Base-by-base conservation (phyloP, 2,329 filamentous ascomycete species). In the Fusarium avenaceum region DNA sequence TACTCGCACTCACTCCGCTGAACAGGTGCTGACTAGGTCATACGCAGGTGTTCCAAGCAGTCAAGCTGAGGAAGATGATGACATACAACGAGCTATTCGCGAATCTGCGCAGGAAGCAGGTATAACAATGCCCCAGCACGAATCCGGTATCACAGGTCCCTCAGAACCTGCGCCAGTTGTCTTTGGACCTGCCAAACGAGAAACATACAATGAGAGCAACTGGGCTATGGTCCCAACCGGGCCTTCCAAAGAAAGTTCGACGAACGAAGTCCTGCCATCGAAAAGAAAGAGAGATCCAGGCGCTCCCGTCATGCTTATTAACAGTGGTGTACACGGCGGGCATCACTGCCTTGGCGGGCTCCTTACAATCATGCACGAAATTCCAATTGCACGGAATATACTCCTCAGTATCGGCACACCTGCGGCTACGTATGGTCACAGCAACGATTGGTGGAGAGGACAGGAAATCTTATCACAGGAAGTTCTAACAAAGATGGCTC, bases 401-500 rank as follows among this genome's bases (percentile, higher is more conserved):
- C 77, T 90, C 14, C 79, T 90, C 4, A 74, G 78, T 24, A 78
- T 76, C 11, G 83, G 83, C 3, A 54, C 73, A 5, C 75, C 81
- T 7, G 77, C 81, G 4, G 70, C 77, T 2, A 82, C 78, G 33
- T 90, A 90, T 65, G 87, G 87, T 1, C 81, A 84, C 67, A 82
- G 86, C 65, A 78, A 78, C 14, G 83, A 87, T 61, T 90, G 88
- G 88, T 90, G 88, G 88, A 84, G 82, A 64, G 88, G 88, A 5
- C 80, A 83, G 46, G 74, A 80, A 10, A 89, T 89, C 38, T 66
- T 82, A 6, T 77, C 76, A 32, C 77, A 79, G 4, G 78, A 81
- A 11, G 72, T 77, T 26, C 73, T 82, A 6, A 73, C 75, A 7
- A 76, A 74, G 48, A 74, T 79, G 70, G 74, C 69, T 17, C 75